Evolutionary conservation across 345 rosid genomes (phyloP), one percentile per base, ranked within the genome.

Genomic region (Hevea brasiliensis): DNA sequence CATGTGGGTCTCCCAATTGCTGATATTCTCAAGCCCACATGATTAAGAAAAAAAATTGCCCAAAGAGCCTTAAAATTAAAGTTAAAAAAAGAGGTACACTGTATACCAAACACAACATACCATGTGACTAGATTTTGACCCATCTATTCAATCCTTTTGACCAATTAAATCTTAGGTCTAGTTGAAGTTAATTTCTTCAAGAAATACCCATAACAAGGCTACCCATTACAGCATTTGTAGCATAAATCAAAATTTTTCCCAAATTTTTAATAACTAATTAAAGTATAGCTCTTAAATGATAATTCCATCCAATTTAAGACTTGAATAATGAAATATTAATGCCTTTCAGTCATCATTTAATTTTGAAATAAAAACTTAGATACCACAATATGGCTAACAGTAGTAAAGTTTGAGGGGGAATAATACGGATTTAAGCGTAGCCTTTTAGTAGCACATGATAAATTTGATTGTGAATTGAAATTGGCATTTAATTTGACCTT

Each of bases 41-140:
- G 66, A 76, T 76, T 51, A 66, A 20, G 8, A 70, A 23, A 9
- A 9, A 55, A 59, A 67, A 56, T 74, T 65, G 41, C 74, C 70
- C 81, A 66, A 78, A 67, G 63, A 67, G 26, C 59, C 24, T 37
- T 9, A 61, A 67, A 29, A 48, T 48, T 42, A 29, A 29, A 0
- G 14, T 47, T 56, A 1, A 23, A 71, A 76, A 61, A 62, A 41
- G 24, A 79, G 83, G 59, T 74, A 74, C 81, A 56, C 48, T 80
- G 78, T 63, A 53, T 71, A 45, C 50, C 74, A 64, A 58, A 41
- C 62, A 67, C 67, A 80, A 75, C 85, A 85, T 47, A 66, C 78
- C 87, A 83, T 85, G 87, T 85, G 89, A 67, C 81, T 61, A 77
- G 73, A 83, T 79, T 77, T 85, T 78, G 83, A 85, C 84, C 58